These are phyloP conservation scores for Chalaropsis ovoidea DNA, from an alignment of 2,329 filamentous ascomycete species.

Conservation along the genomic window DNA sequence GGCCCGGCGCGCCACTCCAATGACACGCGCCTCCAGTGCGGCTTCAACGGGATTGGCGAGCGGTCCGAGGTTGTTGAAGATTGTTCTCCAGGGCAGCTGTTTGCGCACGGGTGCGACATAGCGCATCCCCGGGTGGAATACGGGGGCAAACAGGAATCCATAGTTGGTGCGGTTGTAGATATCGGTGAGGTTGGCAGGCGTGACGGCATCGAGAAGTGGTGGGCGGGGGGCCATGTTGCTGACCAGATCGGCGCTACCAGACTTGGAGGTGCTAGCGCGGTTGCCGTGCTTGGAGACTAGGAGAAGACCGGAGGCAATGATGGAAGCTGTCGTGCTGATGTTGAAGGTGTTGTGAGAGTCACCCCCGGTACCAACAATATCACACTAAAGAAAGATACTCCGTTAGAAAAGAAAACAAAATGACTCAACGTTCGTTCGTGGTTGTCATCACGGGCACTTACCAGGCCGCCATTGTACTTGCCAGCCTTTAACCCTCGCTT, in stretches of 20 bases:
- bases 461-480: conserved; percentile 69
- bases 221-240: conserved; percentile 60
- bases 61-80: conserved; percentile 94
- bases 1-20: conserved; percentile 83
- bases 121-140: conserved; percentile 92
- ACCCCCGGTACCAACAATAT: conserved; percentile 95
- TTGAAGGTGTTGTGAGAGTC: conserved; percentile 98
- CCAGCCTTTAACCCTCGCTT: conserved; percentile 56
- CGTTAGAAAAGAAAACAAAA: conserved; percentile 15
- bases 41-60: conserved; percentile 83
- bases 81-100: conserved; percentile 85
- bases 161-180: conserved; percentile 81
- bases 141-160: conserved; percentile 87
- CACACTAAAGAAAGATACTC: conserved; percentile 43
- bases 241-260: conserved; percentile 86
- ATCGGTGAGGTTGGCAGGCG: conserved; percentile 55
- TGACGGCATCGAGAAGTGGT: conserved; percentile 65
- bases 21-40: conserved; percentile 73
- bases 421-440: background rate
- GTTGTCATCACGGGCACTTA: conserved; percentile 38
- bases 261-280: conserved; percentile 87
- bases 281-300: conserved; percentile 93
- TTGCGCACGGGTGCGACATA: conserved; percentile 76
- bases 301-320: conserved; percentile 75
- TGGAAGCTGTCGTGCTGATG: conserved; percentile 89